These are phyloP conservation scores for Lonicera japonica DNA, from an alignment of 129 eudicot species.

Conservation along the genomic window DNA sequence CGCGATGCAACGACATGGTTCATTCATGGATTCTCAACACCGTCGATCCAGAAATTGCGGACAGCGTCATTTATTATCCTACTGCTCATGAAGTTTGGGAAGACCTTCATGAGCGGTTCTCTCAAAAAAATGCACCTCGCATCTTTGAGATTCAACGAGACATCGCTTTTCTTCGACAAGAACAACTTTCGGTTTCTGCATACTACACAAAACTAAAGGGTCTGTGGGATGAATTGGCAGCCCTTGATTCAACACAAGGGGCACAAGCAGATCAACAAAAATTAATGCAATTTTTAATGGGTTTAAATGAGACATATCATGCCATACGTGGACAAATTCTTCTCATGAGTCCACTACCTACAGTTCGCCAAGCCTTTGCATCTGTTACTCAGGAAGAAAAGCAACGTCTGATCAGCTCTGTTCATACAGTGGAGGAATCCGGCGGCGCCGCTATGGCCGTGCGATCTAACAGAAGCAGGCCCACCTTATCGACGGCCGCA, in stretches of 20 bases:
- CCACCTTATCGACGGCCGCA: too few species aligned
- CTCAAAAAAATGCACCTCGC: slow-evolving; percentile 17
- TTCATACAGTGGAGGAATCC: neutral
- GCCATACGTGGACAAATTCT: slow-evolving; percentile 5
- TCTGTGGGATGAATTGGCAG: slow-evolving; percentile 3
- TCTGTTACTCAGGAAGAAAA: neutral
- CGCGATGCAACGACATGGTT: slow-evolving; percentile 11
- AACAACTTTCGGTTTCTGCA: too few species aligned
- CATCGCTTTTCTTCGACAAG: too few species aligned
- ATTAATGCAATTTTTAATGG: slow-evolving; percentile 7
- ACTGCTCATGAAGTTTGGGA: too few species aligned
- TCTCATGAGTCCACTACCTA: slow-evolving; percentile 10
- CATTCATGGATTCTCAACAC: slow-evolving; percentile 9
- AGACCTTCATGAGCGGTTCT: slow-evolving; percentile 5
- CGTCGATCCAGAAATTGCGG: neutral
- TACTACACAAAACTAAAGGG: too few species aligned
- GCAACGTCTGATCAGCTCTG: neutral
- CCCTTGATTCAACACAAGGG: neutral
- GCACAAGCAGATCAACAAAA: too few species aligned
- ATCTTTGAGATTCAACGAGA: neutral
- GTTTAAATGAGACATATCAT: slow-evolving; percentile 10
- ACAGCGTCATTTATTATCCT: neutral
- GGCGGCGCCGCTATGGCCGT: neutral
- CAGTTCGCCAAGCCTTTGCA: neutral
- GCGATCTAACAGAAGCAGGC: too few species aligned